Conservation (phyloP, 2,329 filamentous ascomycete genomes). For the Thermomyces lanuginosus region DNA sequence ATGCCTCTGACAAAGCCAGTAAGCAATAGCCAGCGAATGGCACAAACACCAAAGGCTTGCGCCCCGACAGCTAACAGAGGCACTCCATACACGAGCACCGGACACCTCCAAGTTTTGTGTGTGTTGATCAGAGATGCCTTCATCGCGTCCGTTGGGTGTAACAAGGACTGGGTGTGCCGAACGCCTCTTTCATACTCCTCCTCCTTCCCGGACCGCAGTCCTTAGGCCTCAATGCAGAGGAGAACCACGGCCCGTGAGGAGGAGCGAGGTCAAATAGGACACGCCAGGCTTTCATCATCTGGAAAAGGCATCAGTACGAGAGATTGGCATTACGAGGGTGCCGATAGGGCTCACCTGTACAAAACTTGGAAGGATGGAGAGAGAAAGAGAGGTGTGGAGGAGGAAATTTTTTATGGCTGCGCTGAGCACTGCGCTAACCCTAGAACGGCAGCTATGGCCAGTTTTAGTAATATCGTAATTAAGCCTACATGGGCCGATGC, state of each 20-base stretch:
- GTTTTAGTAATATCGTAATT: slow-evolving; percentile 4
- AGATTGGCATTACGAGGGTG: slow-evolving; percentile 2
- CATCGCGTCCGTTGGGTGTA: slow-evolving; percentile 83
- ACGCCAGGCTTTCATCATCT: slow-evolving; percentile 99
- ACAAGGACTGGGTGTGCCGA: slow-evolving; percentile 98
- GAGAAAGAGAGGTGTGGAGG: slow-evolving; percentile 30
- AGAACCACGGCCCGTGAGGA: slow-evolving; percentile 60
- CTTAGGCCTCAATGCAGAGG: slow-evolving; percentile 64
- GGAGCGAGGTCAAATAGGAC: slow-evolving; percentile 65
- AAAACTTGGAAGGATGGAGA: slow-evolving; percentile 99
- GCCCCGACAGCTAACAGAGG: background rate
- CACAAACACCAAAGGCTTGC: slow-evolving; percentile 1
- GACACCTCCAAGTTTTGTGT: slow-evolving; percentile 36
- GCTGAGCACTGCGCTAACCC: slow-evolving; percentile 1
- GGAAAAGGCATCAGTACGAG: slow-evolving; percentile 9
- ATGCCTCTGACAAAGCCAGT: background rate
- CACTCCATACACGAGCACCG: background rate
- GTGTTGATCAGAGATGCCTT: slow-evolving; percentile 78
- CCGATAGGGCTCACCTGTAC: slow-evolving; percentile 53
- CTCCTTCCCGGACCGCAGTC: slow-evolving; percentile 51
- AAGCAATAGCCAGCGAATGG: background rate
- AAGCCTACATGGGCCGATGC: no score
- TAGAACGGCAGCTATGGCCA: slow-evolving; percentile 1
- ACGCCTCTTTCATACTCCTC: slow-evolving; percentile 91
- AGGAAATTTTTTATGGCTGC: slow-evolving; percentile 10